These are phyloP conservation scores for Stagonosporopsis tanaceti DNA, from an alignment of 2,329 filamentous ascomycete genomes.

Conservation along the genomic window DNA sequence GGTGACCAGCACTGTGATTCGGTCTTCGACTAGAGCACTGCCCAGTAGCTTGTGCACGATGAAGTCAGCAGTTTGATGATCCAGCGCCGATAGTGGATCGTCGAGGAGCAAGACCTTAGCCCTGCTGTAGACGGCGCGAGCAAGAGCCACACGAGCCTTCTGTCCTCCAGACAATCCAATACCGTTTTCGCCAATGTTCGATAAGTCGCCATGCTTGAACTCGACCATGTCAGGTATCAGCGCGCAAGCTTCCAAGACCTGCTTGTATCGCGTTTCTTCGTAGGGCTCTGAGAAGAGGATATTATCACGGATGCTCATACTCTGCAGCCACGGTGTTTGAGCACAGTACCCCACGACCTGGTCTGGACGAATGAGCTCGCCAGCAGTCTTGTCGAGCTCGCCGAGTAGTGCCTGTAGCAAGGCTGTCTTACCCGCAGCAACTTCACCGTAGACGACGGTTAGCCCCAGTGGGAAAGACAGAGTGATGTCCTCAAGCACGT, in stretches of 20 bases:
- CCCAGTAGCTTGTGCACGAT: constrained; percentile 66
- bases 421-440: constrained; percentile 70
- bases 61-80: constrained; percentile 70
- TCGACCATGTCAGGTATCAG: constrained; percentile 67
- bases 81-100: constrained; percentile 67
- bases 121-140: constrained; percentile 66
- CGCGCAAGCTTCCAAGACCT: constrained; percentile 72
- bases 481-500: constrained; percentile 63
- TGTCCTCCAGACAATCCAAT: constrained; percentile 69
- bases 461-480: constrained; percentile 64
- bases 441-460: constrained; percentile 69
- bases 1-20: constrained; percentile 68
- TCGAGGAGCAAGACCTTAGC: constrained; percentile 65
- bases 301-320: constrained; percentile 74
- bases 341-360: constrained; percentile 70
- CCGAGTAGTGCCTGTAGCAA: constrained; percentile 66
- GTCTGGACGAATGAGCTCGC: constrained; percentile 61
- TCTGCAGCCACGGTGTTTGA: constrained; percentile 73
- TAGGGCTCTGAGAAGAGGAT: constrained; percentile 72
- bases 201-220: constrained; percentile 70
- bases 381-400: constrained; percentile 63
- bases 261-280: constrained; percentile 72
- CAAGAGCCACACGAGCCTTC: constrained; percentile 67
- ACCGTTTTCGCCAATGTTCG: constrained; percentile 68
- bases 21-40: constrained; percentile 62